Evolutionary conservation across 176 grass and related monocot genomes (phyloP).

Genomic region (Zoysia pacifica): DNA sequence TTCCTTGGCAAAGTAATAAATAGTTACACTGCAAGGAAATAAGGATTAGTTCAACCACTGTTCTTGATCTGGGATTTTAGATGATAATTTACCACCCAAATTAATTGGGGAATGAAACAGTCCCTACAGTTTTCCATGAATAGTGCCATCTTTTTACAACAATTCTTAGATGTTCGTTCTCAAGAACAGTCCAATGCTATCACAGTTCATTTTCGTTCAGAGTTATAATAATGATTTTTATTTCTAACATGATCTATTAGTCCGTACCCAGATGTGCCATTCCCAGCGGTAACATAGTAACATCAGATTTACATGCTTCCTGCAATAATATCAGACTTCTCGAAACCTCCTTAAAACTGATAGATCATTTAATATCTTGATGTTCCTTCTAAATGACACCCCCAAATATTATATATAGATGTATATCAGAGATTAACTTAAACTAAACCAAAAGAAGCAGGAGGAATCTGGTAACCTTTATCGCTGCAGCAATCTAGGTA

Average conservation of each 20-base stretch:
- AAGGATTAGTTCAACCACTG: constrained; percentile 15
- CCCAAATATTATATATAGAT: neutral
- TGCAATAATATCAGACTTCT: too few relatives aligned
- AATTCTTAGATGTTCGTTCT: neutral
- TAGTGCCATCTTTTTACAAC: neutral
- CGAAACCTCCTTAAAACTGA: too few relatives aligned
- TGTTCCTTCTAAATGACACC: neutral
- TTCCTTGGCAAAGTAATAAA: constrained; percentile 96
- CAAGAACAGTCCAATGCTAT: neutral
- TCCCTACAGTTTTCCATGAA: neutral
- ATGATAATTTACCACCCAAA: constrained; percentile 14
- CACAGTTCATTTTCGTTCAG: neutral
- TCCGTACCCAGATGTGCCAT: neutral
- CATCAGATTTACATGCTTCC: too few relatives aligned
- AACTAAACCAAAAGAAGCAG: neutral
- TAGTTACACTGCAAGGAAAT: constrained; percentile 56
- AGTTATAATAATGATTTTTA: neutral
- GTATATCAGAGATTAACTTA: neutral
- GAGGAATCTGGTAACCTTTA: neutral
- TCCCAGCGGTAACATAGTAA: neutral
- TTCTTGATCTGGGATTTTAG: neutral
- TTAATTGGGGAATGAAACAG: constrained; percentile 10
- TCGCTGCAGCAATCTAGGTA: neutral
- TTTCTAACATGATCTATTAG: neutral
- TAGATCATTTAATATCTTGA: neutral